phyloP scores from a whole-genome alignment of 2,329 filamentous ascomycete species.

The Neospermospora avenae region DNA sequence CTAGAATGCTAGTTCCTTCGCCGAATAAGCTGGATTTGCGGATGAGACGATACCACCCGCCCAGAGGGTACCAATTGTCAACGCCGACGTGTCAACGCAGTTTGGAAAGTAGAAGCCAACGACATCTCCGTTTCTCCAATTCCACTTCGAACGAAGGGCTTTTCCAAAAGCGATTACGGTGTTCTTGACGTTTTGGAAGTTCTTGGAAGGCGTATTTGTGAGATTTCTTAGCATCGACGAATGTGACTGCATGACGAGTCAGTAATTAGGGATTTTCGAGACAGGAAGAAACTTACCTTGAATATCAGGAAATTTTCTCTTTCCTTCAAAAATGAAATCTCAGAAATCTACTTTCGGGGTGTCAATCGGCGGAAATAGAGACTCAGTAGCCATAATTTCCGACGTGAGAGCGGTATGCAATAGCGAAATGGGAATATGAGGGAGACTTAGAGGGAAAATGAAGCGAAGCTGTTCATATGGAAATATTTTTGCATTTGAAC shows the following conservation, averaged over 20 bases:
- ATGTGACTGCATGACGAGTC: slow-evolving; percentile 9
- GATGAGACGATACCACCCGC: slow-evolving; percentile 77
- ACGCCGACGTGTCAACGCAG: slow-evolving; percentile 71
- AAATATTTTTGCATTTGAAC: too few species aligned
- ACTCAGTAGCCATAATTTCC: slow-evolving; percentile 6
- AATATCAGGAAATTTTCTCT: slow-evolving; percentile 61
- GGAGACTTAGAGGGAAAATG: not conserved
- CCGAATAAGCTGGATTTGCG: slow-evolving; percentile 81
- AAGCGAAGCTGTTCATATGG: not conserved
- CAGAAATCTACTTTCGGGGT: slow-evolving; percentile 76
- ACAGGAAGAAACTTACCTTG: slow-evolving; percentile 51
- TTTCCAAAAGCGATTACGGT: slow-evolving; percentile 71
- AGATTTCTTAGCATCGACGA: slow-evolving; percentile 52
- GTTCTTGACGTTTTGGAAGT: slow-evolving; percentile 58
- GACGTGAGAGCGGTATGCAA: not conserved
- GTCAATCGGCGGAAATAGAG: slow-evolving; percentile 41
- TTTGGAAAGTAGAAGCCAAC: slow-evolving; percentile 80
- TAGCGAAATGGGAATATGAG: not conserved
- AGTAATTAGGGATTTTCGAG: not conserved
- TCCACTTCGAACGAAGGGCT: slow-evolving; percentile 67
- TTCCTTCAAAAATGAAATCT: slow-evolving; percentile 69
- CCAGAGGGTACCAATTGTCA: slow-evolving; percentile 77
- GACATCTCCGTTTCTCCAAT: slow-evolving; percentile 78
- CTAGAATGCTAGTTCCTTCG: slow-evolving; percentile 79
- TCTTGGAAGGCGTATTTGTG: slow-evolving; percentile 65